Percentiles rank a stretch among this genome's conserved stretches.
These are phyloP conservation scores for Trametes sp. DNA, from an alignment of 1,284 basidiomycete genomes.

Conservation along the genomic window DNA sequence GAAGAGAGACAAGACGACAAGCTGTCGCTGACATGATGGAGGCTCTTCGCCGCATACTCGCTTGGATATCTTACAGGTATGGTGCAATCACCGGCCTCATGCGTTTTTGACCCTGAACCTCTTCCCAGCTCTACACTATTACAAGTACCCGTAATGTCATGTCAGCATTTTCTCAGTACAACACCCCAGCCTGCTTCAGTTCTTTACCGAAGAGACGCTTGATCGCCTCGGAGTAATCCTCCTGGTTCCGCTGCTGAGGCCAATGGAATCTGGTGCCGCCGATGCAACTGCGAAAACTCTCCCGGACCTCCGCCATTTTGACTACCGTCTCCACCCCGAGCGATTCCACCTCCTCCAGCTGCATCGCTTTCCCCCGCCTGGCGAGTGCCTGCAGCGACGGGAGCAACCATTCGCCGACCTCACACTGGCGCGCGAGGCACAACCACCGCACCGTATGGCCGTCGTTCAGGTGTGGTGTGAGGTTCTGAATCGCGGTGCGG, in stretches of 20 bases:
- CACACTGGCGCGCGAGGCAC: slow-evolving; percentile 17
- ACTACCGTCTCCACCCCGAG: slow-evolving; percentile 21
- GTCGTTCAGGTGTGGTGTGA: slow-evolving; percentile 5
- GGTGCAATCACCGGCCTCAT: too few relatives aligned
- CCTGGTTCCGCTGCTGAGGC: neutral
- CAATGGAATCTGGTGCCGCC: neutral
- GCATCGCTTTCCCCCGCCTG: slow-evolving; percentile 6
- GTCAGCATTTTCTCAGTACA: neutral
- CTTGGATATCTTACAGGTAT: neutral
- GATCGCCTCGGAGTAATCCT: neutral
- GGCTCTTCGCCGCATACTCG: neutral
- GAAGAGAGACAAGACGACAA: slow-evolving; percentile 14
- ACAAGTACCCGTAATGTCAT: neutral
- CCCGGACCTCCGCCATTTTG: slow-evolving; percentile 24
- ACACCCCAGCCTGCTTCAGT: neutral
- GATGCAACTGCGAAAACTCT: slow-evolving; percentile 9
- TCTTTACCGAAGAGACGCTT: slow-evolving; percentile 1
- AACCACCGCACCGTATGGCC: slow-evolving; percentile 19
- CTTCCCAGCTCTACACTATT: neutral
- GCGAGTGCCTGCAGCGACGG: slow-evolving; percentile 16
- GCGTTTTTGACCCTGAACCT: neutral
- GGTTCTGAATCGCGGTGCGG: slow-evolving; percentile 4
- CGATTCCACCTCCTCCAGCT: slow-evolving; percentile 16
- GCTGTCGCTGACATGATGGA: slow-evolving; percentile 29
- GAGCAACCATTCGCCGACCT: slow-evolving; percentile 20